These are phyloP conservation scores for Inga leiocalycina DNA, from an alignment of 306 rosid genomes.

Conservation along the genomic window DNA sequence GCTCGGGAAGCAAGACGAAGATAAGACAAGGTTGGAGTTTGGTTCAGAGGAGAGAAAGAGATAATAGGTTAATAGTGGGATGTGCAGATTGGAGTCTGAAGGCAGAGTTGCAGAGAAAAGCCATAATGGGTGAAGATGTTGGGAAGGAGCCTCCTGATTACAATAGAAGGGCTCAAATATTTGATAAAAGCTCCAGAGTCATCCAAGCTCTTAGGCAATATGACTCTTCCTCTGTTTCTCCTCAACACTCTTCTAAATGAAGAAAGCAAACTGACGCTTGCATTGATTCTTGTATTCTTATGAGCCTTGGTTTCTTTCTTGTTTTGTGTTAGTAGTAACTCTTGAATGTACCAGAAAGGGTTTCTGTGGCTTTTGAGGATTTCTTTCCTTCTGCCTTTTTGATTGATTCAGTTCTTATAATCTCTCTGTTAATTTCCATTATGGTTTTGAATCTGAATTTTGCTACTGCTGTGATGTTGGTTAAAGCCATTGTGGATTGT, in stretches of 20 bases:
- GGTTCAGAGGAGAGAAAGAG: background rate
- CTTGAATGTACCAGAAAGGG: background rate
- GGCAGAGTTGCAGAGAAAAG: conserved; percentile 57
- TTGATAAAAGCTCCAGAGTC: conserved; percentile 60
- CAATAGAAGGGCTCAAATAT: conserved; percentile 75
- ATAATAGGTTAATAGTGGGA: conserved; percentile 14
- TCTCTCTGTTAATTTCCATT: too few species aligned
- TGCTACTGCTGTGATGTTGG: too few species aligned
- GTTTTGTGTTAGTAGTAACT: background rate
- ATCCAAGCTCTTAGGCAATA: conserved; percentile 75
- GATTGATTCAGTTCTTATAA: too few species aligned
- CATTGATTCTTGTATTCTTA: background rate
- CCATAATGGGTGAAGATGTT: conserved; percentile 84
- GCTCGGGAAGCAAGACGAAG: background rate
- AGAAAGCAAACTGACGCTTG: background rate
- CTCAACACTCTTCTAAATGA: background rate
- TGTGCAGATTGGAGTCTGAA: conserved; percentile 40
- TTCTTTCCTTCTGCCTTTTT: background rate
- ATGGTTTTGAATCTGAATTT: too few species aligned
- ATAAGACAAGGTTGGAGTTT: background rate
- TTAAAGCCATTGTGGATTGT: too few species aligned
- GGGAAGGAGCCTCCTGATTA: conserved; percentile 78
- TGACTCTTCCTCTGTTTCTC: background rate
- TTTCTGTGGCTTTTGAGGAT: background rate
- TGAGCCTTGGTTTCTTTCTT: background rate